Conservation (phyloP, 1,284 basidiomycete species). For the Melampsora abietis-canadensis region DNA sequence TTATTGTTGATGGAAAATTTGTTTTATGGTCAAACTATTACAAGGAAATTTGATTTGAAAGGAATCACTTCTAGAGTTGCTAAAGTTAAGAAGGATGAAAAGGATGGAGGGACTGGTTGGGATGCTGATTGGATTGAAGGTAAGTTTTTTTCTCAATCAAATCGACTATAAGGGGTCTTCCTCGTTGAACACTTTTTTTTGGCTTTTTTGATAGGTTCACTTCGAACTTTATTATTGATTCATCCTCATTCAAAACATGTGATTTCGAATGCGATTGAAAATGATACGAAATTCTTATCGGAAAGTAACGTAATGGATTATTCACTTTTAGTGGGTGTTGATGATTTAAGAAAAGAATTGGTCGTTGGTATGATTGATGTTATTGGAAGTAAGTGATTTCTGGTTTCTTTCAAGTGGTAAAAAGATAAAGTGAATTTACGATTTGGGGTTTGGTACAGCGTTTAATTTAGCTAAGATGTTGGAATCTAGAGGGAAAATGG, state of each 20-base stretch:
- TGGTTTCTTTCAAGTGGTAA: too few species aligned
- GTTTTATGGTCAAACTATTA: conserved; percentile 10
- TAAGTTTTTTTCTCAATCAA: neutral
- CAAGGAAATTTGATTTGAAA: conserved; percentile 9
- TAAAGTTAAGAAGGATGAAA: neutral
- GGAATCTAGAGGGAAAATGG: conserved; percentile 4
- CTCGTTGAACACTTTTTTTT: neutral
- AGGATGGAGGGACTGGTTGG: conserved; percentile 1
- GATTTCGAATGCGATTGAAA: conserved; percentile 10
- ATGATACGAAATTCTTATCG: conserved; percentile 2
- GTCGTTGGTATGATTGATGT: conserved; percentile 10
- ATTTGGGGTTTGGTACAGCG: neutral
- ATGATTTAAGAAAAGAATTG: conserved; percentile 9
- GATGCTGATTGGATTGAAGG: conserved; percentile 20
- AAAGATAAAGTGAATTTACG: too few species aligned
- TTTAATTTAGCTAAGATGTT: conserved; percentile 15
- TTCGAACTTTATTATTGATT: conserved; percentile 4
- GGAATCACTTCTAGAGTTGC: neutral
- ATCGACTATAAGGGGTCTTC: neutral
- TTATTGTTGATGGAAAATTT: conserved; percentile 8
- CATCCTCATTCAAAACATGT: conserved; percentile 15
- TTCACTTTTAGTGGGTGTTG: conserved; percentile 1
- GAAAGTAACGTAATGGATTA: conserved; percentile 16
- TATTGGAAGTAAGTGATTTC: conserved; percentile 6
- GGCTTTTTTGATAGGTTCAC: neutral